Percentiles rank a stretch among this genome's conserved stretches.
Evolutionary conservation across 371 early-diverging fungal species (phyloP).

Genomic region (Mortierella sp.): DNA sequence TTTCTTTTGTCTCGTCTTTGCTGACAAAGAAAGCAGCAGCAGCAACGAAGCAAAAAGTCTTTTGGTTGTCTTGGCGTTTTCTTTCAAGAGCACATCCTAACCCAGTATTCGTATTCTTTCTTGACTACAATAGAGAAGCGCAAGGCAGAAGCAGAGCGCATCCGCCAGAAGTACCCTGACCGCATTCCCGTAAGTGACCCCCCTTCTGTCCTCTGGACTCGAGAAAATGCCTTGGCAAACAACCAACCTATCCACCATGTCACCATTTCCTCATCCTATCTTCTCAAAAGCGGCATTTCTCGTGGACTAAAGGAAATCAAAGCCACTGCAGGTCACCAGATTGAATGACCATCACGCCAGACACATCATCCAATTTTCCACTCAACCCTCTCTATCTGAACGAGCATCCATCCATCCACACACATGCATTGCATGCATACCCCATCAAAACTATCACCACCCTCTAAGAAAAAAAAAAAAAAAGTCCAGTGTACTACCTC

Average conservation of each 20-base stretch:
- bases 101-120: constrained; percentile 1
- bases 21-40: too few relatives aligned
- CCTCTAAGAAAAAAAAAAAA: too few relatives aligned
- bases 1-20: not conserved
- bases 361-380: not conserved
- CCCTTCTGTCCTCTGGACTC: not conserved
- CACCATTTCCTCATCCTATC: not conserved
- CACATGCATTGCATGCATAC: not conserved
- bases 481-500: too few relatives aligned
- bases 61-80: not conserved
- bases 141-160: constrained; percentile 96
- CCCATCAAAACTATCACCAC: not conserved
- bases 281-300: not conserved
- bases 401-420: not conserved
- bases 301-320: not conserved
- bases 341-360: not conserved
- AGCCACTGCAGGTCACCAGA: constrained; percentile 3
- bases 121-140: constrained; percentile 84
- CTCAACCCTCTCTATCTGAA: not conserved
- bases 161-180: constrained; percentile 97
- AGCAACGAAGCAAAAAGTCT: not conserved
- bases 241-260: not conserved
- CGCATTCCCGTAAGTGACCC: constrained; percentile 87
- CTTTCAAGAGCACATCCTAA: constrained; percentile 1
- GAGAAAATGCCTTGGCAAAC: constrained; percentile 1